Conservation (phyloP, 208 protist genomes). For the Leishmania aethiopica region DNA sequence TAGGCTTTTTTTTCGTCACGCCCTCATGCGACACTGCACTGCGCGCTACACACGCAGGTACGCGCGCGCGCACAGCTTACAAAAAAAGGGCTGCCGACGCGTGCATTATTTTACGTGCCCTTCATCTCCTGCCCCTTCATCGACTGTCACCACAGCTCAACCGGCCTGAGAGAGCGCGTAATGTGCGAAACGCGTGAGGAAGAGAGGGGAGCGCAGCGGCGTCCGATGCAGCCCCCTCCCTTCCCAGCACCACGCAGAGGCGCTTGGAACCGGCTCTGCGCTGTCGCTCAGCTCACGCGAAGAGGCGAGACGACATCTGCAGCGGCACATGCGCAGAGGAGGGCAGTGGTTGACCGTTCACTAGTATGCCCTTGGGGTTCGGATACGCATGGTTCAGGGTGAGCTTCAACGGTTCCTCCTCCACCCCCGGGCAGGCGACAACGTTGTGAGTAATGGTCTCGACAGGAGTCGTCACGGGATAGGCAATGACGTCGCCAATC, state of each 20-base stretch:
- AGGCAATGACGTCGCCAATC: constrained; percentile 59
- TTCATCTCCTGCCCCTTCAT: background rate
- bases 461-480: constrained; percentile 28
- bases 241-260: background rate
- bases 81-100: background rate
- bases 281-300: constrained; percentile 40
- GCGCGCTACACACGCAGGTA: background rate
- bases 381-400: constrained; percentile 53
- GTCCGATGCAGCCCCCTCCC: background rate
- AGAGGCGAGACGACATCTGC: constrained; percentile 76
- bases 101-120: background rate
- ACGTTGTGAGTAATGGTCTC: constrained; percentile 52
- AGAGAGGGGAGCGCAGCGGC: background rate
- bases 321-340: constrained; percentile 42
- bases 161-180: background rate
- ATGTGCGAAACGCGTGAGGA: too few species aligned
- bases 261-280: background rate
- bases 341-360: constrained; percentile 69
- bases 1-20: background rate
- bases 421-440: constrained; percentile 48
- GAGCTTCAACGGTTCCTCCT: constrained; percentile 29
- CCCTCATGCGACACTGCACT: background rate
- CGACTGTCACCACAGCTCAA: background rate
- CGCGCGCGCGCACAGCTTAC: background rate
- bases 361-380: constrained; percentile 41